Conservation (phyloP, 1,284 basidiomycete genomes). For the Irpex rosettiformis region DNA sequence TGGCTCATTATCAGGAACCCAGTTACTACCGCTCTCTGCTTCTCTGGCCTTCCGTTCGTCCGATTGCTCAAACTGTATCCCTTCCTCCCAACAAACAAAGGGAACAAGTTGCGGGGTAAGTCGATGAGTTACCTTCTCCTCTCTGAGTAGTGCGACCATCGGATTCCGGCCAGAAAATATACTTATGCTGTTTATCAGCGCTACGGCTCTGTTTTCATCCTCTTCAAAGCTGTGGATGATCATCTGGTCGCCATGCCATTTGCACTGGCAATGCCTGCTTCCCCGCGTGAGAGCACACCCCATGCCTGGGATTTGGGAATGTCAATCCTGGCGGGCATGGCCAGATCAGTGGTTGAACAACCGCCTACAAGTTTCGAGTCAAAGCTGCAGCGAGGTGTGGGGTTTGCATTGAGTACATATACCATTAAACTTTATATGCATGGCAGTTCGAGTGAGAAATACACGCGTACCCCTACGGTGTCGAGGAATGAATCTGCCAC, state of each 20-base stretch:
- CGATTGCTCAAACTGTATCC: constrained; percentile 41
- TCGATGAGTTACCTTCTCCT: constrained; percentile 35
- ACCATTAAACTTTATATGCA: neutral
- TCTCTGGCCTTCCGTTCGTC: constrained; percentile 35
- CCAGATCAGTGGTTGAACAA: constrained; percentile 35
- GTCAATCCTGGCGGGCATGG: constrained; percentile 59
- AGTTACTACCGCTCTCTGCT: constrained; percentile 37
- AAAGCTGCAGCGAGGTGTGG: constrained; percentile 60
- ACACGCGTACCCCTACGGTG: constrained; percentile 50
- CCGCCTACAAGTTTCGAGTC: constrained; percentile 13
- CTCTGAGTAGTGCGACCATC: constrained; percentile 19
- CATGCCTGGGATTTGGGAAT: constrained; percentile 51
- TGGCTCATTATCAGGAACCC: constrained; percentile 37
- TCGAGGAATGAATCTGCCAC: constrained; percentile 62
- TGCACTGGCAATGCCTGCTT: constrained; percentile 53
- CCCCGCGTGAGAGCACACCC: constrained; percentile 63
- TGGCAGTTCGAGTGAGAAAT: neutral
- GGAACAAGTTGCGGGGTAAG: constrained; percentile 45
- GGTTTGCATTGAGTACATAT: constrained; percentile 46
- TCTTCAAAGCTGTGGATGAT: constrained; percentile 44
- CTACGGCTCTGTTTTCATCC: constrained; percentile 53
- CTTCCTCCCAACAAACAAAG: constrained; percentile 57
- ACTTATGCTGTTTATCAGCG: constrained; percentile 38
- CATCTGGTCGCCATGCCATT: constrained; percentile 57
- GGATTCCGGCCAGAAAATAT: constrained; percentile 23